These are phyloP conservation scores for Glonium stellatum DNA, from an alignment of 495 filamentous ascomycete species.

Conservation along the genomic window DNA sequence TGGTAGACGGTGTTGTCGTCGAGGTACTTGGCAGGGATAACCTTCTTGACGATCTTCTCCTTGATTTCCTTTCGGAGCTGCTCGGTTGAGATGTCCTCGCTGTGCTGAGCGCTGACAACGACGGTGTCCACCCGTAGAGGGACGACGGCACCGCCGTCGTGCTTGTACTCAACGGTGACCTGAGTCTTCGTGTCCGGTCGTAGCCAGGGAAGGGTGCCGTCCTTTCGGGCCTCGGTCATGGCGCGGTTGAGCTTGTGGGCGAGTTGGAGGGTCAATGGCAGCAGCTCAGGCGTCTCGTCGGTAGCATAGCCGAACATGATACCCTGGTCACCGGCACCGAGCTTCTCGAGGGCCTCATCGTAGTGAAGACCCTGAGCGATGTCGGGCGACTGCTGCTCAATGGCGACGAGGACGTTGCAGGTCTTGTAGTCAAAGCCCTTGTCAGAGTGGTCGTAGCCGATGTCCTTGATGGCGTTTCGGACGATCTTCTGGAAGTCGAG, in stretches of 20 bases:
- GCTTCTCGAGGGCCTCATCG: slow-evolving; percentile 91
- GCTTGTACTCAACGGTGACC: slow-evolving; percentile 96
- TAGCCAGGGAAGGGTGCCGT: slow-evolving; percentile 87
- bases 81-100: slow-evolving; percentile 81
- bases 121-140: slow-evolving; percentile 91
- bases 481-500: slow-evolving; percentile 98
- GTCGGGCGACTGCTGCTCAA: slow-evolving; percentile 98
- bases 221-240: slow-evolving; percentile 78
- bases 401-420: slow-evolving; percentile 95
- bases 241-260: slow-evolving; percentile 92
- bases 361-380: slow-evolving; percentile 98
- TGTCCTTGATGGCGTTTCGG: slow-evolving; percentile 92
- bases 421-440: slow-evolving; percentile 99
- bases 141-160: slow-evolving; percentile 89
- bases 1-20: slow-evolving; percentile 92
- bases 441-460: slow-evolving; percentile 90
- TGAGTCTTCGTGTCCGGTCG: slow-evolving; percentile 99
- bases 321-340: slow-evolving; percentile 98
- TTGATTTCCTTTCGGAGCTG: slow-evolving; percentile 87
- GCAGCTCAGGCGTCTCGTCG: slow-evolving; percentile 95
- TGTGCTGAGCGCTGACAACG: slow-evolving; percentile 94
- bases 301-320: slow-evolving; percentile 99
- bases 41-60: slow-evolving; percentile 93
- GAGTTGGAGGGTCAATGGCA: slow-evolving; percentile 86
- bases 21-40: slow-evolving; percentile 85